A percentile compares a stretch with the other conserved stretches of the same genome.
phyloP scores from a whole-genome alignment of 352 stramenopile genomes.

The Phytopythium montanum region DNA sequence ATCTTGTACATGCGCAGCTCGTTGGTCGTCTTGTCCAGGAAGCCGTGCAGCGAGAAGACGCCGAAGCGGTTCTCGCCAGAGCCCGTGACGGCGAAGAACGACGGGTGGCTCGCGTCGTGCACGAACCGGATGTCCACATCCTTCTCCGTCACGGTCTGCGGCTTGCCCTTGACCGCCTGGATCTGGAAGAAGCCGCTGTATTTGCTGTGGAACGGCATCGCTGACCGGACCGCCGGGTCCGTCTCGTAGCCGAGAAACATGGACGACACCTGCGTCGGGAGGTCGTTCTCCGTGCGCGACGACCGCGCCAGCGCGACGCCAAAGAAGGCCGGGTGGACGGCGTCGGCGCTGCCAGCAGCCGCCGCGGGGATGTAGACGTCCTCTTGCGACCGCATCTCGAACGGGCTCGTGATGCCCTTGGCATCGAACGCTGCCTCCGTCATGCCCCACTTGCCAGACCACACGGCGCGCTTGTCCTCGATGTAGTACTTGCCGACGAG shows the following conservation, averaged over 20 bases:
- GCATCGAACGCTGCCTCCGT: constrained; percentile 71
- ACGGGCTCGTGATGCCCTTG: constrained; percentile 73
- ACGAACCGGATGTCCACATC: constrained; percentile 81
- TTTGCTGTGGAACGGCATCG: constrained; percentile 77
- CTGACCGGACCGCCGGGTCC: constrained; percentile 46
- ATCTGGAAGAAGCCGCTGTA: constrained; percentile 88
- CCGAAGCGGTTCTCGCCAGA: constrained; percentile 82
- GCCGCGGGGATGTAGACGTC: constrained; percentile 56
- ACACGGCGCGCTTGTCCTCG: constrained; percentile 75
- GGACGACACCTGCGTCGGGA: constrained; percentile 35
- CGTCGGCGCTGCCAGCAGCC: constrained; percentile 18
- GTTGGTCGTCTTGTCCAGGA: constrained; percentile 71
- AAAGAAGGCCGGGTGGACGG: constrained; percentile 44
- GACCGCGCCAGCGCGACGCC: constrained; percentile 50
- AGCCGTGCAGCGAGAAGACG: constrained; percentile 63
- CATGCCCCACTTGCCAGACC: constrained; percentile 83
- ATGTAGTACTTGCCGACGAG: constrained; percentile 84
- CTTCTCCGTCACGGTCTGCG: constrained; percentile 74
- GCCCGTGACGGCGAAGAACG: constrained; percentile 65
- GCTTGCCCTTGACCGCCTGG: constrained; percentile 79
- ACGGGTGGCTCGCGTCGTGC: constrained; percentile 60
- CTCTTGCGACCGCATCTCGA: constrained; percentile 88
- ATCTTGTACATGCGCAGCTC: constrained; percentile 84
- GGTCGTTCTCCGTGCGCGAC: constrained; percentile 36
- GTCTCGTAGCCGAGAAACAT: constrained; percentile 71